phyloP scores from a whole-genome alignment of 805 yeast genomes.

The Barnettozyma populi region DNA sequence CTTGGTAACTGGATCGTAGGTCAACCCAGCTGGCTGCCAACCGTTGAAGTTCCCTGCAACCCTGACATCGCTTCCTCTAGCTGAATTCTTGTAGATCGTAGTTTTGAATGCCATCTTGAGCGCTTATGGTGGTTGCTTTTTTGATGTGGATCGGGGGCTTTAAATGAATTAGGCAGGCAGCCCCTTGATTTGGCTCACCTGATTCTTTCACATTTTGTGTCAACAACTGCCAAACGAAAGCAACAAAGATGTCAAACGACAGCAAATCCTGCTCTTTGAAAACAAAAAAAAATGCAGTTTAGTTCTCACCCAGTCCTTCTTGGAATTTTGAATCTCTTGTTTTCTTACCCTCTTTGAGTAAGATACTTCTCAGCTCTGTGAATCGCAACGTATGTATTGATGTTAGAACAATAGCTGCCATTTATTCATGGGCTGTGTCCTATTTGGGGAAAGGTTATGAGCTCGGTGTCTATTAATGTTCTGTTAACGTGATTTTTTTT shows the following conservation, averaged over 20 bases:
- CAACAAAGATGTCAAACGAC: neutral
- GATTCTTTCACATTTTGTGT: neutral
- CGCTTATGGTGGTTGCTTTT: neutral
- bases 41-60: constrained; percentile 35
- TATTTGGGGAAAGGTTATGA: too few relatives aligned
- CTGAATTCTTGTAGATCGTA: constrained; percentile 13
- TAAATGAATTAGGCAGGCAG: neutral
- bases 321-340: too few relatives aligned
- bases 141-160: neutral
- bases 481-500: too few relatives aligned
- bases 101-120: constrained; percentile 5
- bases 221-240: neutral
- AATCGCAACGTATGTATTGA: too few relatives aligned
- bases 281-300: neutral
- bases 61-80: constrained; percentile 18
- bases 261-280: neutral
- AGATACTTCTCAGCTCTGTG: too few relatives aligned
- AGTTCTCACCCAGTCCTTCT: too few relatives aligned
- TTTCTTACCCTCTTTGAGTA: too few relatives aligned
- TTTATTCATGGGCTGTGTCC: too few relatives aligned
- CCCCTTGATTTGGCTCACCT: neutral
- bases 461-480: too few relatives aligned
- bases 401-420: too few relatives aligned
- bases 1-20: constrained; percentile 1
- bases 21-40: constrained; percentile 26